Evolutionary conservation across 179 eudicot species (phyloP).

Genomic region (Pouteria campechiana): DNA sequence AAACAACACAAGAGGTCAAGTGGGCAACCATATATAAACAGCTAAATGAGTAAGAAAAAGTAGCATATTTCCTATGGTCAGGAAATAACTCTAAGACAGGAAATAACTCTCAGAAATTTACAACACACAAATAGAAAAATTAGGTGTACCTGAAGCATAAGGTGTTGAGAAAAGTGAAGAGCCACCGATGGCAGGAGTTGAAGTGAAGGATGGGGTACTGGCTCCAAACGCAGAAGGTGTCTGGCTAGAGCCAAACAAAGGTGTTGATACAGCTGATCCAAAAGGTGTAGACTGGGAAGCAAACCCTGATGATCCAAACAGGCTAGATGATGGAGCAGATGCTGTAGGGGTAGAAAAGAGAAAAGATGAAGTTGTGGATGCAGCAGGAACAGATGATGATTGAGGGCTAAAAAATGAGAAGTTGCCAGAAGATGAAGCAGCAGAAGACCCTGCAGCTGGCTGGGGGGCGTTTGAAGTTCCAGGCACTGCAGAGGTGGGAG

Average conservation of each 20-base stretch:
- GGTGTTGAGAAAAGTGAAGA: constrained; percentile 46
- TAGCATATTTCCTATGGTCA: background rate
- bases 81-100: background rate
- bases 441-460: constrained; percentile 22
- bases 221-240: constrained; percentile 20
- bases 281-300: constrained; percentile 65
- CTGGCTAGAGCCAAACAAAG: constrained; percentile 12
- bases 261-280: constrained; percentile 21
- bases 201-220: constrained; percentile 8
- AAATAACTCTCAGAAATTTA: background rate
- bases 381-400: constrained; percentile 21
- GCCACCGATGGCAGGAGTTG: constrained; percentile 30
- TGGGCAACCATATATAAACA: background rate
- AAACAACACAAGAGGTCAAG: too few species aligned
- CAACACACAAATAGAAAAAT: background rate
- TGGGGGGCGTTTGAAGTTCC: constrained; percentile 33
- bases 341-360: constrained; percentile 26
- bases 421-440: constrained; percentile 43
- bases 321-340: constrained; percentile 17
- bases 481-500: constrained; percentile 54
- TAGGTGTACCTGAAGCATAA: constrained; percentile 52
- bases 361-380: constrained; percentile 33
- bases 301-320: constrained; percentile 41
- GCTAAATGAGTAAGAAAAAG: background rate
- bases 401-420: constrained; percentile 37